Base-by-base conservation (phyloP, 129 eudicot genomes). In the Heracleum sosnowskyi region DNA sequence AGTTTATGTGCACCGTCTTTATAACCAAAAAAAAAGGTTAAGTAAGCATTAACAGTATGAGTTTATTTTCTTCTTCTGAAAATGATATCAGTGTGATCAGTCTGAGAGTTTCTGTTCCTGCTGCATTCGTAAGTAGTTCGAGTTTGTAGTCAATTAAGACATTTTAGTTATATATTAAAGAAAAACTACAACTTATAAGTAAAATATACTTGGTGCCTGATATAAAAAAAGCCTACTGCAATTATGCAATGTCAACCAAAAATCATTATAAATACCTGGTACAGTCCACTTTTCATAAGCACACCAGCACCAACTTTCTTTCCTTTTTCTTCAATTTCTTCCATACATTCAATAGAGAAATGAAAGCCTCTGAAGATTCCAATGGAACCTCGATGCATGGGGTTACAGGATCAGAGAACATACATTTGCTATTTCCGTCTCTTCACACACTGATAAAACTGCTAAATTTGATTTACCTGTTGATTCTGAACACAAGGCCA, bases 401-500 rank as follows among this genome's bases (percentile, higher is more conserved):
- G 49, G 88, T 85, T 63, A 87, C 88, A 1, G 88, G 91, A 15
- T n/a, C n/a, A 69, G 86, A 8, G 91, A 87, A 35, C 84, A 85
- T 0, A 81, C 78, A 57, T 73, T 86, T 22, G 80, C 88, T 44
- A 84, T 89, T 44, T 82, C 90, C 8, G 82, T 83, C 49, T 77
- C 75, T 1, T 87, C 91, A 24, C 79, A 83, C 24, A 80, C 79
- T 0, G 92, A 89, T n/a, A 85, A 71, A 57, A 87, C 82, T 0
- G 84, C 94, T 0, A 82, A 87, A 7, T 89, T 89, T 60, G 89
- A 76, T 78, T 37, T 89, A 8, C 91, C 94, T 0, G 94, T 89
- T 3, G 94, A 89, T 42, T 83, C 94, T 0, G 91, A 87, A 44
- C 94, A 89, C 76, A 89, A 89, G 74, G 89, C 94, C 13, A 89